phyloP scores from a whole-genome alignment of 352 stramenopile species.

The Phytophthora sp. region DNA sequence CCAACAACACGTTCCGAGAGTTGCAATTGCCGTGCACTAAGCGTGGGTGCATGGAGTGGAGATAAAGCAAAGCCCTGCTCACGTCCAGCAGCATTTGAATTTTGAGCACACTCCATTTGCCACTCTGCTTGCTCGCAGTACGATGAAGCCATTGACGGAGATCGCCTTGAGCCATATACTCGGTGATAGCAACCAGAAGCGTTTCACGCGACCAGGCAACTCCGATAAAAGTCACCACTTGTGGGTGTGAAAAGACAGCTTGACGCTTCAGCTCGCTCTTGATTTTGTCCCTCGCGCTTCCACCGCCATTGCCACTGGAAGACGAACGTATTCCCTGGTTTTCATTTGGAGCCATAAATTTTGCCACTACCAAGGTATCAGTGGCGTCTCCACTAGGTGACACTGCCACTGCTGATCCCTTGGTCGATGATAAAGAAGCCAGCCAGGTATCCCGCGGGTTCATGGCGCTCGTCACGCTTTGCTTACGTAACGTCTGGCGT shows the following conservation, averaged over 20 bases:
- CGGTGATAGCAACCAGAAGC: constrained; percentile 68
- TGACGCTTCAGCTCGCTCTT: constrained; percentile 68
- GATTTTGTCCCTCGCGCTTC: constrained; percentile 50
- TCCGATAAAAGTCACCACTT: constrained; percentile 71
- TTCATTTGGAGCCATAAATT: constrained; percentile 55
- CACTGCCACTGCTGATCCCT: constrained; percentile 16
- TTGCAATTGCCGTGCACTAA: constrained; percentile 72
- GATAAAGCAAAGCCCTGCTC: constrained; percentile 65
- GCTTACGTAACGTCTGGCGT: constrained; percentile 45
- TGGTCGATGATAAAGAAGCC: constrained; percentile 43
- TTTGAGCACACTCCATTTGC: constrained; percentile 61
- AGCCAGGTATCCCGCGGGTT: constrained; percentile 67
- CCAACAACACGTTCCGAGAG: constrained; percentile 69
- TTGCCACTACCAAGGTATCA: constrained; percentile 55
- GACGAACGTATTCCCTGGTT: constrained; percentile 26
- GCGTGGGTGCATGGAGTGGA: constrained; percentile 67
- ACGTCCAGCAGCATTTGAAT: constrained; percentile 71
- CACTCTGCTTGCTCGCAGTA: constrained; percentile 41
- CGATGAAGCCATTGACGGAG: constrained; percentile 75
- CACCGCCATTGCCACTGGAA: constrained; percentile 6
- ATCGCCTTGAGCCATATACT: constrained; percentile 78
- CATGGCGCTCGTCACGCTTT: constrained; percentile 36
- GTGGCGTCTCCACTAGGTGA: constrained; percentile 36
- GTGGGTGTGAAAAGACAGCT: constrained; percentile 66
- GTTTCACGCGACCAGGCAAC: constrained; percentile 75